These are phyloP conservation scores for Hyaloscypha finlandica DNA, from an alignment of 495 filamentous ascomycete species.

Conservation along the genomic window DNA sequence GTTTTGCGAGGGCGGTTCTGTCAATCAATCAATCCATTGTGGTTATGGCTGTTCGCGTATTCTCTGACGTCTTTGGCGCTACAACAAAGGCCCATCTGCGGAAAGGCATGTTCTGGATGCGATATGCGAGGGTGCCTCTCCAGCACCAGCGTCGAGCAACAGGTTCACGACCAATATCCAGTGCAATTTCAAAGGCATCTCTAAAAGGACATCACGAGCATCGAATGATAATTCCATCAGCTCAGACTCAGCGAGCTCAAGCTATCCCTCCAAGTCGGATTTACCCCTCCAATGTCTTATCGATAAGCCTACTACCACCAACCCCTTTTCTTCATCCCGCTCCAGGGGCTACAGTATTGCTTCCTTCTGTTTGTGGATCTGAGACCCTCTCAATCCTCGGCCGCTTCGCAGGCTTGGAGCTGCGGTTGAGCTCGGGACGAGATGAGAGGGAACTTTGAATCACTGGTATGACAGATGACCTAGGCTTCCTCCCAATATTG, in stretches of 20 bases:
- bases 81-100: background rate
- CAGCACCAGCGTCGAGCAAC: background rate
- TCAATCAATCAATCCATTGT: background rate
- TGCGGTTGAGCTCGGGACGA: background rate
- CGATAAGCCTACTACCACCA: background rate
- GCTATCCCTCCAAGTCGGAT: background rate
- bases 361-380: background rate
- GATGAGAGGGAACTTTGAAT: background rate
- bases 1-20: background rate
- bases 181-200: background rate
- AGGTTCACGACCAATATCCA: background rate
- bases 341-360: background rate
- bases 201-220: background rate
- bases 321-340: background rate
- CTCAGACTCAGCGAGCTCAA: background rate
- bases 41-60: background rate
- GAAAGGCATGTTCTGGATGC: background rate
- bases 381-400: background rate
- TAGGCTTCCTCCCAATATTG: background rate
- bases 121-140: background rate
- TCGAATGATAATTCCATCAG: background rate
- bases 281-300: constrained; percentile 12
- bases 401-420: background rate
- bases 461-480: background rate
- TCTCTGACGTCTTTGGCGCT: background rate